Evolutionary conservation across 805 yeast genomes (phyloP).

Genomic region (Myxozyma sirexii): DNA sequence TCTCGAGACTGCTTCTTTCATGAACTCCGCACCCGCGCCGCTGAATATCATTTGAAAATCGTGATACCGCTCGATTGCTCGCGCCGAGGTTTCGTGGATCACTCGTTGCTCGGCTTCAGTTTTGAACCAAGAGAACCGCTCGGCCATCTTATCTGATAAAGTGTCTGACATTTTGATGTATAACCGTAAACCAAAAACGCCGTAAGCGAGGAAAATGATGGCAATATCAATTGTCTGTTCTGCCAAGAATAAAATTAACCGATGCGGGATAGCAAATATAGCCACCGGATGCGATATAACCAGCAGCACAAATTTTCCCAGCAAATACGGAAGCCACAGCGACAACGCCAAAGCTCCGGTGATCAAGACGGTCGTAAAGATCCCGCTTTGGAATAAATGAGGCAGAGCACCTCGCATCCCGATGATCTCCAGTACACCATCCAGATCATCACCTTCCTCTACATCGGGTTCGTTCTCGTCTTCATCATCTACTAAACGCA

Average conservation of each 20-base stretch:
- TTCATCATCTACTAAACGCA: no score
- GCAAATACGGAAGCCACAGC: constrained; percentile 37
- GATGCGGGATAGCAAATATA: constrained; percentile 16
- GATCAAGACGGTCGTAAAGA: constrained; percentile 33
- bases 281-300: constrained; percentile 23
- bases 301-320: constrained; percentile 33
- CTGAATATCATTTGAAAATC: background rate
- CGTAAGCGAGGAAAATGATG: constrained; percentile 10
- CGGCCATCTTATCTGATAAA: background rate
- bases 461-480: constrained; percentile 25
- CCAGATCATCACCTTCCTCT: constrained; percentile 37
- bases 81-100: constrained; percentile 8
- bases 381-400: constrained; percentile 33
- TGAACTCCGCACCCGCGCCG: background rate
- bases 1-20: constrained; percentile 5
- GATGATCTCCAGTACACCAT: constrained; percentile 40
- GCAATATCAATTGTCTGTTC: constrained; percentile 24
- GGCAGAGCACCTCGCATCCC: constrained; percentile 38
- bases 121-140: constrained; percentile 3
- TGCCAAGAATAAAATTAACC: constrained; percentile 16
- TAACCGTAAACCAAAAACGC: background rate
- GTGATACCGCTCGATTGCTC: constrained; percentile 9
- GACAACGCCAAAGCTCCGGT: constrained; percentile 27
- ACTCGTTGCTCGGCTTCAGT: constrained; percentile 12
- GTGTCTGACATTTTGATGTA: constrained; percentile 1